Base-by-base conservation (phyloP, 768 basidiomycete species). In the Nidula microcarpa region DNA sequence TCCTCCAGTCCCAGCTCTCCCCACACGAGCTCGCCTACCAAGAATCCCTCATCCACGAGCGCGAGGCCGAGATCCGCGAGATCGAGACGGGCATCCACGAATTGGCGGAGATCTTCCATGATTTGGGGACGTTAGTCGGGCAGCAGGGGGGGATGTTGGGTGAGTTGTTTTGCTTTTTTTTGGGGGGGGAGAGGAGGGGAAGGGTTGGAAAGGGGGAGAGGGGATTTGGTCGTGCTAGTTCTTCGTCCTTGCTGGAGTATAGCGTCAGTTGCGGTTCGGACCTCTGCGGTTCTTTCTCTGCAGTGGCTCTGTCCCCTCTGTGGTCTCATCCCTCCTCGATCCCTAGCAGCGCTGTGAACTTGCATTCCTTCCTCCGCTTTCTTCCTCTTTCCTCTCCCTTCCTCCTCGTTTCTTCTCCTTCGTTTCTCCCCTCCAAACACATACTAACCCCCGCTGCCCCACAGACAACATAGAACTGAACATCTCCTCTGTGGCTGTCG, bases 81-180 rank as follows among this genome's bases (percentile, higher is more conserved):
- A 99, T 99, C 49, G 97, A 99, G 69, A 87, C 84, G 6, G 96
- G 97, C 6, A 98, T 99, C 52, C 93, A 96, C 62, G 96, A 99
- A 68, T 71, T 99, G 46, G 84, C 91, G 23, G 94, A 98, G 69
- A 98, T 99, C 64, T 98, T 99, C 78, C 84, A 91, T 49, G 95
- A 98, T 69, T 74, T 99, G 46, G 96, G 95, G 43, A 95, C 94
- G 14, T 77, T 99, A 44, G 95, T 99, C 1, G 84, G 86, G 54
- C 92, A 98, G 65, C 97, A 99, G 67, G 95, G 95, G 9, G 82
- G 84, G 49, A 92, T 98, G 90, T 74, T 99, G 49, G 95, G 96
- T 96, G 58, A 49, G 87, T 73, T 18, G 10, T 16, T 36, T 44
- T 45, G 18, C 18, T 46, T 16, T 18, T 43, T 35, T 8, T 34